A percentile compares a stretch with the other conserved stretches of the same genome.
Evolutionary conservation across 768 basidiomycete species (phyloP).

Genomic region (Terana coerulea): DNA sequence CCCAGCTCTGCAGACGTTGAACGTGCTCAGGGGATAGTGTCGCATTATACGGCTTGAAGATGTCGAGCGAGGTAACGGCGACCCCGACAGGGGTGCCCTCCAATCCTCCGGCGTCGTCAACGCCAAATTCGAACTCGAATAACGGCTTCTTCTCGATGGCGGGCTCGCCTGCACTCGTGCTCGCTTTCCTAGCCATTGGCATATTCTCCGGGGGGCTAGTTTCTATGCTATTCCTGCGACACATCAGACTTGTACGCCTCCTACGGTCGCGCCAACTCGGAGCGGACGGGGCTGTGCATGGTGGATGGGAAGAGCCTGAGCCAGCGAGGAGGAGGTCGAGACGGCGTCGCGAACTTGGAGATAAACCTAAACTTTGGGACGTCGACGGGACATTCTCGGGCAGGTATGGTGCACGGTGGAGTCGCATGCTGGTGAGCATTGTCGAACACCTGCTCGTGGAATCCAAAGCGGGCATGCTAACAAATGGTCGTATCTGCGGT

Average conservation of each 20-base stretch:
- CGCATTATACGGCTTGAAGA: too few species aligned
- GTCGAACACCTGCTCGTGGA: not conserved
- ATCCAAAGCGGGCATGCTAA: too few species aligned
- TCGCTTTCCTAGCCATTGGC: conserved; percentile 57
- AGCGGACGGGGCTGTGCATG: not conserved
- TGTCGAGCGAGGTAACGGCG: too few species aligned
- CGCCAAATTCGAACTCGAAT: not conserved
- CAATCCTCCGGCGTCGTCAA: not conserved
- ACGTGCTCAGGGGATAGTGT: too few species aligned
- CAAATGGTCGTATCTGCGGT: too few species aligned
- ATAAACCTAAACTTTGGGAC: conserved; percentile 12
- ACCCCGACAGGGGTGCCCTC: not conserved
- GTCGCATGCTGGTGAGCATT: not conserved
- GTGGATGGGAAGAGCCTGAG: not conserved
- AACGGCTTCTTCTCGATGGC: conserved; percentile 14
- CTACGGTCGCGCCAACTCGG: conserved; percentile 1
- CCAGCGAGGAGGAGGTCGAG: not conserved
- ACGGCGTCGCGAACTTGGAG: not conserved
- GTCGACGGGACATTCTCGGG: not conserved
- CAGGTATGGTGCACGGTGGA: not conserved
- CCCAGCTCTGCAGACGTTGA: not conserved
- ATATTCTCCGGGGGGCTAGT: conserved; percentile 48
- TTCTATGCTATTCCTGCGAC: conserved; percentile 36
- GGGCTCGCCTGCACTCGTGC: conserved; percentile 47
- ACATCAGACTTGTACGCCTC: conserved; percentile 10